A percentile compares a stretch with the other conserved stretches of the same genome.
Evolutionary conservation across 441 rosid species (phyloP).

Genomic region (Jatropha podagrica): DNA sequence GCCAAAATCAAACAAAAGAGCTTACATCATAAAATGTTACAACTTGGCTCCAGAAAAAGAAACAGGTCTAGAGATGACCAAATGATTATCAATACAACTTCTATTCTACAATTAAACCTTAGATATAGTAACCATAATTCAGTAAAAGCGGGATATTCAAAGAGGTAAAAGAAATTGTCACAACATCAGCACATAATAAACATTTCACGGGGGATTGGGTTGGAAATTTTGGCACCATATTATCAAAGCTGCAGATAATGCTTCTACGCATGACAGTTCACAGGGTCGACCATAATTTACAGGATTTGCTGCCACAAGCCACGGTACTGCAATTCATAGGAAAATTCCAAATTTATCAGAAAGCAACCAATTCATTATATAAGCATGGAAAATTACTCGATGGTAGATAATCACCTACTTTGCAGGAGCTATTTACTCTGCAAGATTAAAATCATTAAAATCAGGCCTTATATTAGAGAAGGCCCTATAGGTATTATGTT

Average conservation of each 20-base stretch:
- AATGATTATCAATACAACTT: neutral
- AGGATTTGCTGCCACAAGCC: constrained; percentile 99
- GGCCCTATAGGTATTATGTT: too few relatives aligned
- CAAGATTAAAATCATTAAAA: neutral
- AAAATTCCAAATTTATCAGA: constrained; percentile 8
- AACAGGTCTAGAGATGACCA: neutral
- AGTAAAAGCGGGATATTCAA: neutral
- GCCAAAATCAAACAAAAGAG: neutral
- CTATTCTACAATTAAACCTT: neutral
- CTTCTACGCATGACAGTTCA: constrained; percentile 91
- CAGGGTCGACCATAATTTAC: constrained; percentile 97
- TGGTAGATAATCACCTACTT: neutral
- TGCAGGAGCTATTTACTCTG: neutral
- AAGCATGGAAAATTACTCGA: neutral
- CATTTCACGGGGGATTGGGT: neutral
- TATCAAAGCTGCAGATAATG: constrained; percentile 85
- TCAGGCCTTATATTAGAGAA: too few relatives aligned
- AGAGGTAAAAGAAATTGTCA: neutral
- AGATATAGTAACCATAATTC: neutral
- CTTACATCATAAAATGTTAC: neutral
- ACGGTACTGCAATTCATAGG: constrained; percentile 64
- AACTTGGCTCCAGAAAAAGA: neutral
- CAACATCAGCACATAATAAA: neutral
- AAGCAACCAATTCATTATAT: neutral
- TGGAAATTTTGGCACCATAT: constrained; percentile 53